Evolutionary conservation across 768 basidiomycete species (phyloP).

Genomic region (Rickenella mellea): DNA sequence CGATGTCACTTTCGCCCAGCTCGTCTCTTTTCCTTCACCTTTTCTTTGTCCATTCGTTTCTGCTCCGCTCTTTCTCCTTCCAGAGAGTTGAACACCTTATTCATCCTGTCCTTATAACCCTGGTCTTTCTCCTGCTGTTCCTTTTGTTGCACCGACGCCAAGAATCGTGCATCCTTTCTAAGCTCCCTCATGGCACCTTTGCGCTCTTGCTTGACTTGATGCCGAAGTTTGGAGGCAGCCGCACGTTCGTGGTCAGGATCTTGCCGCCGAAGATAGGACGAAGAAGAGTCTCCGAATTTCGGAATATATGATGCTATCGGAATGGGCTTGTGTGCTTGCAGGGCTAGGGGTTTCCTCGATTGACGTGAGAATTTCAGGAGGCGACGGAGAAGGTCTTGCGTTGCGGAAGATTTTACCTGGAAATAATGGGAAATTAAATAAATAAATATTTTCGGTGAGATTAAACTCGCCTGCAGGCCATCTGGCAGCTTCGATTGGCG

Average conservation of each 20-base stretch:
- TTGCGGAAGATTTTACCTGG: slow-evolving; percentile 31
- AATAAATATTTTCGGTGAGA: slow-evolving; percentile 2
- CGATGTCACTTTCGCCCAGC: slow-evolving; percentile 57
- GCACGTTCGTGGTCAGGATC: slow-evolving; percentile 93
- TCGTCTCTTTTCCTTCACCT: slow-evolving; percentile 64
- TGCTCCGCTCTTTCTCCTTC: slow-evolving; percentile 91
- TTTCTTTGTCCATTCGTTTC: slow-evolving; percentile 84
- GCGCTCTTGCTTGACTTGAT: slow-evolving; percentile 87
- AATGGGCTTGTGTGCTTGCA: slow-evolving; percentile 94
- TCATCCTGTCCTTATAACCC: slow-evolving; percentile 75
- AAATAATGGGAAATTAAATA: slow-evolving; percentile 6
- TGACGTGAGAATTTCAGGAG: slow-evolving; percentile 66
- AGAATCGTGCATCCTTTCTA: slow-evolving; percentile 89
- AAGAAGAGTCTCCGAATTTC: slow-evolving; percentile 76
- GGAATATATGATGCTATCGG: slow-evolving; percentile 91
- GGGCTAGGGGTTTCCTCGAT: slow-evolving; percentile 64
- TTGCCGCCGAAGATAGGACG: slow-evolving; percentile 66
- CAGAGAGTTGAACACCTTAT: slow-evolving; percentile 64
- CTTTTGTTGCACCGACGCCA: slow-evolving; percentile 81
- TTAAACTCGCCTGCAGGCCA: slow-evolving; percentile 42
- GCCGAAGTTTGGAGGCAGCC: slow-evolving; percentile 75
- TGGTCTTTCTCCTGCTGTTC: slow-evolving; percentile 79
- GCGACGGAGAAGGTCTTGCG: slow-evolving; percentile 43
- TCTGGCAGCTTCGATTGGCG: slow-evolving; percentile 36
- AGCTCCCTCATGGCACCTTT: slow-evolving; percentile 96